Percentiles rank a stretch among this genome's conserved stretches.
These are phyloP conservation scores for Bjerkandera adusta DNA, from an alignment of 1,284 basidiomycete species.

Conservation along the genomic window DNA sequence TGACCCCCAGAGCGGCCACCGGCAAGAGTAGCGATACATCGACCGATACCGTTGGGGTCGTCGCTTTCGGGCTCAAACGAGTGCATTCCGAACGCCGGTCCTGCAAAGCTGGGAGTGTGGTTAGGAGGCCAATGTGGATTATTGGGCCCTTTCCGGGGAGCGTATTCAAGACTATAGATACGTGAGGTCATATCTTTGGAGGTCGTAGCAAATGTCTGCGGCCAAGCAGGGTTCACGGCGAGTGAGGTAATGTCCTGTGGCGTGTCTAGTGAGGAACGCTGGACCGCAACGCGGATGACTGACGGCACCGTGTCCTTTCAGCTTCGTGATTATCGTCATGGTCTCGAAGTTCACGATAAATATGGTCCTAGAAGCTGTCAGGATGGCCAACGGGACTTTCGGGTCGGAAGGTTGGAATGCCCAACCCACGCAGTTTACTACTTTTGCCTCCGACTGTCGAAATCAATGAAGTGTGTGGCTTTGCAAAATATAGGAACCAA, in stretches of 20 bases:
- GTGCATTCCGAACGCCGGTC: conserved; percentile 68
- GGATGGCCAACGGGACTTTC: conserved; percentile 53
- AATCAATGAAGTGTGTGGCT: not conserved
- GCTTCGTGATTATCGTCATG: conserved; percentile 38
- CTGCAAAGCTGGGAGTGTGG: conserved; percentile 48
- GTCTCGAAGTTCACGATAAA: conserved; percentile 47
- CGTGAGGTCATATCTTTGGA: conserved; percentile 65
- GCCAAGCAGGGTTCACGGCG: conserved; percentile 52
- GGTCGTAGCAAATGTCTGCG: conserved; percentile 63
- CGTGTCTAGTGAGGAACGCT: conserved; percentile 7
- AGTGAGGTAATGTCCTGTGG: conserved; percentile 64
- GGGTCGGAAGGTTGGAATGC: conserved; percentile 42
- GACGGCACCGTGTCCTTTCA: conserved; percentile 72
- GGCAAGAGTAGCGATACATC: conserved; percentile 60
- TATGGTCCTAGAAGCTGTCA: conserved; percentile 48
- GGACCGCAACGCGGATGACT: conserved; percentile 22
- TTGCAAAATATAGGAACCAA: not conserved
- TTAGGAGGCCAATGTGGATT: conserved; percentile 62
- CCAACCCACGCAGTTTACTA: conserved; percentile 54
- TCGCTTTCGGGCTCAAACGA: conserved; percentile 54
- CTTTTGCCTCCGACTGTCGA: conserved; percentile 13
- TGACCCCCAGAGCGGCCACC: conserved; percentile 74
- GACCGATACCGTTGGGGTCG: conserved; percentile 55
- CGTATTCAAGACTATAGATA: conserved; percentile 54
- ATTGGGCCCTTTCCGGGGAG: conserved; percentile 30